Base-by-base conservation (phyloP, 495 filamentous ascomycete genomes). In the Viridothelium virens region DNA sequence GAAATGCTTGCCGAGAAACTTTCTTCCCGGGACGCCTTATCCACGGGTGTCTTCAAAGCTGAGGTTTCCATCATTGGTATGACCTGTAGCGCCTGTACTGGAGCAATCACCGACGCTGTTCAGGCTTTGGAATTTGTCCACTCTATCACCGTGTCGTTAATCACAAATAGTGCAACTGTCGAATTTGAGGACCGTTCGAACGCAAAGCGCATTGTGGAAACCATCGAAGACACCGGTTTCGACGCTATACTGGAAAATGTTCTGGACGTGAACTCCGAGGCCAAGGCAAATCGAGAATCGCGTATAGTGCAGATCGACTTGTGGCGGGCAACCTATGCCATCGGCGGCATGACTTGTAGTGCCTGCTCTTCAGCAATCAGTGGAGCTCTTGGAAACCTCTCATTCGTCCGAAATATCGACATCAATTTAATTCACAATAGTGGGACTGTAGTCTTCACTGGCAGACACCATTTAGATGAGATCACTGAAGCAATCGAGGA, bases 321-420 rank as follows among this genome's bases (percentile, higher is more conserved):
- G 47, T 77, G 75, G 76, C 66, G 64, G 65, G 89, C 83, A 2
- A 85, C 86, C 2, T 80, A 91, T 67, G 84, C 87, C 5, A 86
- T 96, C 63, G 85, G 82, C 34, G 91, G 91, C 14, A 94, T 96
- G 90, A 94, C 89, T 5, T 96, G 92, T 72, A 85, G 85, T 31
- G 81, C 89, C 3, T 96, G 92, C 73, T 81, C 85, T 12, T 84
- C 83, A 48, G 78, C 77, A 53, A 83, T 96, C 69, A 89, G 83
- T 14, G 75, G 83, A 36, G 85, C 83, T 5, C 69, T 96, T 41
- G 78, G 87, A 64, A 82, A 85, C 65, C 78, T 83, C 38, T 70
- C 81, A 9, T 94, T 85, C 77, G 78, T 95, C 18, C 79, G 78
- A 41, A 79, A 83, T 47, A 83, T 87, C 31, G 80, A 81, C 5